These are phyloP conservation scores for Hypocreales sp. DNA, from an alignment of 2,329 filamentous ascomycete genomes.

Conservation along the genomic window DNA sequence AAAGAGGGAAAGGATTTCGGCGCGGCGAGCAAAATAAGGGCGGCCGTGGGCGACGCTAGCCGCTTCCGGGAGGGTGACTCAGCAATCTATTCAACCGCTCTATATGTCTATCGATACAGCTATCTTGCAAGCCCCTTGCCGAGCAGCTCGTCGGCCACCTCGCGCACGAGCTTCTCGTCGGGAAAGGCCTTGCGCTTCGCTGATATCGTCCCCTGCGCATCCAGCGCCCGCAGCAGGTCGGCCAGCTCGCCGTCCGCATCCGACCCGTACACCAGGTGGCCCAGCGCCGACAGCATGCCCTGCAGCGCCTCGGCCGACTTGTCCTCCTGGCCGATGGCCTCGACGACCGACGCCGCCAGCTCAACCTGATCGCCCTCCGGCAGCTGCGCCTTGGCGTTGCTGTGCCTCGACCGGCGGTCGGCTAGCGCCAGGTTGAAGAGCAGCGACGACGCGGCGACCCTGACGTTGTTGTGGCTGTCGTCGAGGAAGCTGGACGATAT, in stretches of 20 bases:
- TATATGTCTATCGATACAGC: background rate
- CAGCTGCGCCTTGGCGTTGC: slow-evolving; percentile 40
- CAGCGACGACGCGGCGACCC: slow-evolving; percentile 69
- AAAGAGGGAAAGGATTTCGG: slow-evolving; percentile 17
- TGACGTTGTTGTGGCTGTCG: slow-evolving; percentile 53
- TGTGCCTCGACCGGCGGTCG: slow-evolving; percentile 49
- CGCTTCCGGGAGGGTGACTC: too few species aligned
- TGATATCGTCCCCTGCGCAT: slow-evolving; percentile 49
- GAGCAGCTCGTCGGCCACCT: slow-evolving; percentile 36
- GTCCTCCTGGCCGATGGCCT: slow-evolving; percentile 48
- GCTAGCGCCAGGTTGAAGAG: slow-evolving; percentile 67
- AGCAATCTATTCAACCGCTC: too few species aligned
- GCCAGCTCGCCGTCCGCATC: slow-evolving; percentile 58
- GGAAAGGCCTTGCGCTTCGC: slow-evolving; percentile 41
- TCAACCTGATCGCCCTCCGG: slow-evolving; percentile 63
- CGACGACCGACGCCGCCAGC: slow-evolving; percentile 63
- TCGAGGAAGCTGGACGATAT: slow-evolving; percentile 70
- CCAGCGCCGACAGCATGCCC: slow-evolving; percentile 62
- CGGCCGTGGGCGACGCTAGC: too few species aligned
- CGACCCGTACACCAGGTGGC: slow-evolving; percentile 58
- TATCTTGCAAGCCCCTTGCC: slow-evolving; percentile 30
- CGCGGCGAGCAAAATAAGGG: too few species aligned
- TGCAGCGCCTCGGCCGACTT: slow-evolving; percentile 56
- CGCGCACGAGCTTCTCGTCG: slow-evolving; percentile 38
- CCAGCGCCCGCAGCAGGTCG: slow-evolving; percentile 65